phyloP scores from a whole-genome alignment of 139 green algal species.

The Chlorella sp. region DNA sequence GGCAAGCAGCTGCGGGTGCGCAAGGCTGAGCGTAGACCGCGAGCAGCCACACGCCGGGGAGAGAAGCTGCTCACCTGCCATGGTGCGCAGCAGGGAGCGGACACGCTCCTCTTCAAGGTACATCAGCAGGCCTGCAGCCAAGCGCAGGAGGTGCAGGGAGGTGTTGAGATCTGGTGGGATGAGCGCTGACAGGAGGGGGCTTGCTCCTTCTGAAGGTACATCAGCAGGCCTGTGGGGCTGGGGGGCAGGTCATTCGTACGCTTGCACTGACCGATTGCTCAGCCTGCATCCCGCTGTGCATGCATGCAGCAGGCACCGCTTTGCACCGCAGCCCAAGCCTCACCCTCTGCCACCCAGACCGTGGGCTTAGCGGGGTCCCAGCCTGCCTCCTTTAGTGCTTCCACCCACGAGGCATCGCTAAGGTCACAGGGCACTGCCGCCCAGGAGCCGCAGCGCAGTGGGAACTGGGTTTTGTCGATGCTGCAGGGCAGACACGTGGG shows the following conservation, averaged over 20 bases:
- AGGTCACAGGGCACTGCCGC: constrained; percentile 11
- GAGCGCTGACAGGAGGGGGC: too few species aligned
- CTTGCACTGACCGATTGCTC: too few species aligned
- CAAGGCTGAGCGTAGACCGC: too few species aligned
- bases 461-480: constrained; percentile 15
- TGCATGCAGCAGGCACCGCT: too few species aligned
- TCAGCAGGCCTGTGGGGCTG: neutral
- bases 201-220: too few species aligned
- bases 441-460: constrained; percentile 7
- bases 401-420: neutral
- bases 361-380: constrained; percentile 31
- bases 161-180: too few species aligned
- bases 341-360: constrained; percentile 38
- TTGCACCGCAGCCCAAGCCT: neutral
- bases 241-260: too few species aligned
- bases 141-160: too few species aligned
- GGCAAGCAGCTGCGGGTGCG: too few species aligned
- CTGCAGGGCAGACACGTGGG: too few species aligned
- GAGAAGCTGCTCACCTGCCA: neutral
- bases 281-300: too few species aligned
- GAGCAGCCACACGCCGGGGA: too few species aligned
- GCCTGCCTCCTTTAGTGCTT: neutral
- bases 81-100: neutral
- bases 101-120: constrained; percentile 6
- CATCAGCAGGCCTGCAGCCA: constrained; percentile 36